A percentile compares a stretch with the other conserved stretches of the same genome.
Evolutionary conservation across 352 stramenopile genomes (phyloP).

Genomic region (Phytophthora sp.): DNA sequence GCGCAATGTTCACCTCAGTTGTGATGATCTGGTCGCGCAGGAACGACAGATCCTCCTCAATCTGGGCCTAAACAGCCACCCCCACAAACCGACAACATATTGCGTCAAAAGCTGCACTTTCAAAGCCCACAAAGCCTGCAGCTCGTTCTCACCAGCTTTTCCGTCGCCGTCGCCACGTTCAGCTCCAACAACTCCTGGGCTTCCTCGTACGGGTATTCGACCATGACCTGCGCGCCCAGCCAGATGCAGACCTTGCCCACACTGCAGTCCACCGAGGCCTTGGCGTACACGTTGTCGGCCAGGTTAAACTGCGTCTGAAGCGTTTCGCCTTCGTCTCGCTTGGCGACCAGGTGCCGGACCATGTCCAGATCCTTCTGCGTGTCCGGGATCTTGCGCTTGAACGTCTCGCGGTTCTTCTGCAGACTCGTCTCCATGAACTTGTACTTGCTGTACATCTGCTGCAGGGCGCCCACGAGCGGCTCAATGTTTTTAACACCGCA

Average conservation of each 20-base stretch:
- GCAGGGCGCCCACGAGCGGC: conserved; percentile 76
- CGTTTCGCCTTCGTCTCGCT: conserved; percentile 77
- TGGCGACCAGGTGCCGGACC: conserved; percentile 56
- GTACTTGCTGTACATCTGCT: conserved; percentile 92
- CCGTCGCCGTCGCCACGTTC: conserved; percentile 74
- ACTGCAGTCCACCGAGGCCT: conserved; percentile 91
- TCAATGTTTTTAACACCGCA: conserved; percentile 70
- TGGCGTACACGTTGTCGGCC: conserved; percentile 95
- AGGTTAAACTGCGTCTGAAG: conserved; percentile 94
- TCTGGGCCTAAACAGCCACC: conserved; percentile 52
- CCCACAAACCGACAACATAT: not conserved
- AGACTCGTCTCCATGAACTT: conserved; percentile 91
- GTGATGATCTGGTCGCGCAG: conserved; percentile 98
- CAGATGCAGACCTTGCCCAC: conserved; percentile 96
- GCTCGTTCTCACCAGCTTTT: conserved; percentile 70
- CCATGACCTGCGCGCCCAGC: conserved; percentile 97
- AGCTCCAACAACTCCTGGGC: conserved; percentile 88
- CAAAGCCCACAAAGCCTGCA: too few species aligned
- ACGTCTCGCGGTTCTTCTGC: conserved; percentile 85
- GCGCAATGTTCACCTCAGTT: conserved; percentile 96
- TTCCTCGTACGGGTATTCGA: conserved; percentile 98
- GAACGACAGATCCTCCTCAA: conserved; percentile 93
- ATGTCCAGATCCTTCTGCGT: conserved; percentile 82
- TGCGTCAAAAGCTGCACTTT: not conserved
- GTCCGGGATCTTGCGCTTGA: conserved; percentile 93